Base-by-base conservation (phyloP, 257 asterid genomes). In the Coffea eugenioides region DNA sequence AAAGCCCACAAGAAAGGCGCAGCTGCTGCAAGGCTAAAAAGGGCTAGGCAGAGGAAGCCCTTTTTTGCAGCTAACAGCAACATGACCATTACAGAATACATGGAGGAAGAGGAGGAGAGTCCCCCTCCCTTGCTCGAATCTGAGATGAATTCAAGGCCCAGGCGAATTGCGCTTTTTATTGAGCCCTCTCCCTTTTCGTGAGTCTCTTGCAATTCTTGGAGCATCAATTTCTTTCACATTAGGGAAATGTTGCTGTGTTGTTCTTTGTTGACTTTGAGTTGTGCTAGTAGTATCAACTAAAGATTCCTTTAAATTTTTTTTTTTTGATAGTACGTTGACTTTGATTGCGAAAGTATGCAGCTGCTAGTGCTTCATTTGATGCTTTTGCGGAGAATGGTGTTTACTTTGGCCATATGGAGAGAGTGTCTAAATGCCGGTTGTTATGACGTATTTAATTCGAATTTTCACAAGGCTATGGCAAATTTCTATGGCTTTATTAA, bases 151-250 rank as follows among this genome's bases (percentile, higher is more conserved):
- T 85, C 95, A 15, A 89, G 79, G 81, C 97, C 98, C 39, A 87
- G 92, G 82, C 97, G 99, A 71, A 96, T 96, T 85, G 99, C 94
- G 82, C 94, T 96, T 45, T 96, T 94, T 83, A 97, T 96, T 77
- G 99, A 96, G 90, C 99, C 99, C 18, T 96, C 99, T 80, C 99
- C 99, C 76, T 96, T 96, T 78, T 85, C 98, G 99, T 96, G 87
- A 94, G 99, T 87, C 27, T 70, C 11, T 59, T 69, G 54, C 39
- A 27, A 25, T 81, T 76, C 48, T 79, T 36, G 9, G 71, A 18
- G 51, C 34, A 5, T 72, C 0, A 52, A 48, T 65, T 73, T 41
- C 62, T 75, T 25, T 39, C 31, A 43, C 14, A 54, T 52, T 46
- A 66, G 14, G 48, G 49, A 39, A 72, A 59, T 77, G 66, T 64